Base-by-base conservation (phyloP, 2,329 filamentous ascomycete species). In the Aspergillus fructus region DNA sequence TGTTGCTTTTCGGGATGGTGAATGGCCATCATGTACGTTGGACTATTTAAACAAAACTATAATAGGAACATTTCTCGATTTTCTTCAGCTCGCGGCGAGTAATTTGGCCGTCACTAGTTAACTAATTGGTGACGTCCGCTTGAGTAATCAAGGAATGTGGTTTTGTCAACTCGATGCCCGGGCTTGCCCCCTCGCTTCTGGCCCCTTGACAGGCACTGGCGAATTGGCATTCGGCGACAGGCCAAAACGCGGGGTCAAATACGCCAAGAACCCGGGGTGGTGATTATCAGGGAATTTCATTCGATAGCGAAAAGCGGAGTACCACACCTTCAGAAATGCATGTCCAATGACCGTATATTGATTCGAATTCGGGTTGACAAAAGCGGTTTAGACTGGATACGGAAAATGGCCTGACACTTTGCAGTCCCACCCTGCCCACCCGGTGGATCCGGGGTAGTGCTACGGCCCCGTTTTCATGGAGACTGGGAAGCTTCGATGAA, bases 381-480 rank as follows among this genome's bases (percentile, higher is more conserved):
- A 49, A 19, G n/a, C 9, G 27, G 46, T 49, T 49, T 37, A 33
- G 46, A 1, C 15, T 5, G 34, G 15, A 37, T 7, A n/a, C 6
- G 34, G 34, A 37, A 37, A 1, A 13, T 37, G 34, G 34, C 4
- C 34, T 37, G 34, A 37, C 34, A 37, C 9, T 11, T 37, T n/a
- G 34, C 15, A 37, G 34, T n/a, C 4, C 34, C 34, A 37, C 34
- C 9, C 15, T 37, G 34, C n/a, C 13, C 19, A 54, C 23, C 23
- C 27, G 30, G 56, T 59, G 56, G 56, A 49, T 56, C 56, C 37
- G 56, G 56, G 53, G 53, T 55, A 59, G 24, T 5, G 56, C 47
- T n/a, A 37, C 12, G 13, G 43, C 43, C 45, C 56, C 45, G 39
- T 57, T 23, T 33, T 24, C 30, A 37, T 37, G 34, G n/a, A 37